phyloP scores from a whole-genome alignment of 2,329 filamentous ascomycete genomes.

The Bimuria novae-zelandiae region DNA sequence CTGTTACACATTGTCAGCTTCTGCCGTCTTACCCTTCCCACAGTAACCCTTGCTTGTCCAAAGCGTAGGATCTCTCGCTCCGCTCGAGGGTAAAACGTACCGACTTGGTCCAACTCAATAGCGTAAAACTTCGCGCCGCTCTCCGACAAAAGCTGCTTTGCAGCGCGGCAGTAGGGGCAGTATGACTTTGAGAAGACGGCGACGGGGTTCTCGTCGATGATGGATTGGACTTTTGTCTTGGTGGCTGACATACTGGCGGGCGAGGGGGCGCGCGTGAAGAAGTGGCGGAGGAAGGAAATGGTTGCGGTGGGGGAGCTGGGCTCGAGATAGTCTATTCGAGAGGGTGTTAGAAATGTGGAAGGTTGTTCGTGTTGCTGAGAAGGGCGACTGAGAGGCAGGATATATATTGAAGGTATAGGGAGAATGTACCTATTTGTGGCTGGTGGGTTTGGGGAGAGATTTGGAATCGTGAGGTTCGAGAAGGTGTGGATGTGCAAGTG shows the following conservation, averaged over 20 bases:
- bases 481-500: constrained; percentile 1
- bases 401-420: too few relatives aligned
- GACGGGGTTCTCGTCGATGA: constrained; percentile 89
- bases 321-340: background rate
- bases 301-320: constrained; percentile 42
- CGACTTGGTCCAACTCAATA: constrained; percentile 83
- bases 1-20: constrained; percentile 52
- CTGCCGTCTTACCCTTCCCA: too few relatives aligned
- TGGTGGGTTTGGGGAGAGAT: constrained; percentile 12
- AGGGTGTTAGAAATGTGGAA: background rate
- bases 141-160: constrained; percentile 74
- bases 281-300: constrained; percentile 71
- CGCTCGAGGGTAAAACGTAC: too few relatives aligned
- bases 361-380: background rate
- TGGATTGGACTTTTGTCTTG: constrained; percentile 78
- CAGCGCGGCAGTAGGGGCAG: constrained; percentile 87
- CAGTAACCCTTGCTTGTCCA: too few relatives aligned
- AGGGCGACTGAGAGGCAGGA: background rate
- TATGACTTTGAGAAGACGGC: constrained; percentile 97
- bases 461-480: constrained; percentile 26
- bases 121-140: constrained; percentile 72
- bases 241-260: constrained; percentile 79
- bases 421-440: too few relatives aligned
- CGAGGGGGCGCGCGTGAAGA: constrained; percentile 66
- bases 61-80: too few relatives aligned